Evolutionary conservation across 495 filamentous ascomycete species (phyloP), one percentile per base, ranked within the genome.

Genomic region (Immersiella caudata): DNA sequence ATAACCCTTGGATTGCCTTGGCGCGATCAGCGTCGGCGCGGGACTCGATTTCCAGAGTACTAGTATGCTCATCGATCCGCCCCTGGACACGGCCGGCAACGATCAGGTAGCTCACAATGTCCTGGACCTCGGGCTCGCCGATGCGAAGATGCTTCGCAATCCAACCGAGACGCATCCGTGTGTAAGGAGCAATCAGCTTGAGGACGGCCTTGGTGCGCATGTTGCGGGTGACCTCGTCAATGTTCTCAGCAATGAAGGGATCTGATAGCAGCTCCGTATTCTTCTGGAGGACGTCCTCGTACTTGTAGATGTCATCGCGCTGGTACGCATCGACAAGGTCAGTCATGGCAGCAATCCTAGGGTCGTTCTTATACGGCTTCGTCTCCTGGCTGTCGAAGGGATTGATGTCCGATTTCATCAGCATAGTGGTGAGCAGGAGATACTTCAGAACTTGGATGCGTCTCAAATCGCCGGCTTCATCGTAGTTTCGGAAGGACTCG

Each of bases 321-420:
- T 99, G 95, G 79, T 96, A 99, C 1, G 95, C 93, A 73, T 98
- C 93, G 3, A 99, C 95, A 1, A 99, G 85, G 67, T 97, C 91
- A 1, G 94, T 98, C 95, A 99, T 99, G 67, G 93, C 93, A 7
- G 92, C 89, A 71, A 99, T 97, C 49, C 94, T 90, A 16, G 92
- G 91, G 76, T 99, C 94, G 70, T 91, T 94, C 78, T 92, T 93
- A 84, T 99, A 99, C 0, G 95, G 94, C 79, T 99, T 98, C n/a
- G 94, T 98, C 80, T 99, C 96, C 79, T 97, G 95, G 33, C 93
- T 97, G 77, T 99, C 94, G 79, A 99, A 99, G 0, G 95, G 96
- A 76, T 98, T 98, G 87, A 99, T 99, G 75, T 96, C 89, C n/a
- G 93, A 96, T 76, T 96, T 94, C 93, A 97, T 97, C 56, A 99